Evolutionary conservation across 2,329 filamentous ascomycete species (phyloP).

Genomic region (Fusarium sororula): DNA sequence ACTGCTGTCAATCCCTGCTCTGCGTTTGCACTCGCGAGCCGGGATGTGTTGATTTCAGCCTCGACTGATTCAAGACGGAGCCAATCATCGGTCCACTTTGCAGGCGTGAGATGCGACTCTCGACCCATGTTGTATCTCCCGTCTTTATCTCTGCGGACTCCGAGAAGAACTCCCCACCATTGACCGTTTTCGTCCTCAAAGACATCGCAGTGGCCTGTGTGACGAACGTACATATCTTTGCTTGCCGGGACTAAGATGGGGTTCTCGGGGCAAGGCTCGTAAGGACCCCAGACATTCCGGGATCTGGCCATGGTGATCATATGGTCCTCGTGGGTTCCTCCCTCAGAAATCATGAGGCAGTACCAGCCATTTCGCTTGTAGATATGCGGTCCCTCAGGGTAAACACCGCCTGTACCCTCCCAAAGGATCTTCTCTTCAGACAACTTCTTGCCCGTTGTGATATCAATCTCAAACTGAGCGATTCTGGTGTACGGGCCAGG

Average conservation of each 20-base stretch:
- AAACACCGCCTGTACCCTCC: neutral
- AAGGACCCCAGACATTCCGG: slow-evolving; percentile 1
- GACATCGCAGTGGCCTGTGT: slow-evolving; percentile 6
- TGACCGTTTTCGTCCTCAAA: slow-evolving; percentile 3
- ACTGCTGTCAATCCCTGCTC: neutral
- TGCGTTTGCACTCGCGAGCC: neutral
- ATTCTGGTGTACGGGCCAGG: neutral
- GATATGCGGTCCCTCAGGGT: slow-evolving; percentile 4
- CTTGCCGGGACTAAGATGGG: neutral
- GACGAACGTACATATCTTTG: neutral
- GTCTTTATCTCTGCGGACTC: neutral
- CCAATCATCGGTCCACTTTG: slow-evolving; percentile 7
- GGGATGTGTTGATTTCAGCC: neutral
- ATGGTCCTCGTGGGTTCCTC: slow-evolving; percentile 8
- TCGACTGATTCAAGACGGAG: neutral
- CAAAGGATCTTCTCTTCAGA: slow-evolving; percentile 5
- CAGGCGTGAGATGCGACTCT: slow-evolving; percentile 6
- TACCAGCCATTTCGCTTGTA: slow-evolving; percentile 21
- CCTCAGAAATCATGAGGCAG: slow-evolving; percentile 5
- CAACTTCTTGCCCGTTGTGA: neutral
- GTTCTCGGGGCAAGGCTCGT: neutral
- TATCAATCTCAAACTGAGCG: slow-evolving; percentile 2
- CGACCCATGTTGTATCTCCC: slow-evolving; percentile 9
- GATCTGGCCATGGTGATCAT: slow-evolving; percentile 20
- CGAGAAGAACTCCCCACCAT: slow-evolving; percentile 17